Evolutionary conservation across 768 basidiomycete genomes (phyloP).

Genomic region (Dioszegia aurantiaca): DNA sequence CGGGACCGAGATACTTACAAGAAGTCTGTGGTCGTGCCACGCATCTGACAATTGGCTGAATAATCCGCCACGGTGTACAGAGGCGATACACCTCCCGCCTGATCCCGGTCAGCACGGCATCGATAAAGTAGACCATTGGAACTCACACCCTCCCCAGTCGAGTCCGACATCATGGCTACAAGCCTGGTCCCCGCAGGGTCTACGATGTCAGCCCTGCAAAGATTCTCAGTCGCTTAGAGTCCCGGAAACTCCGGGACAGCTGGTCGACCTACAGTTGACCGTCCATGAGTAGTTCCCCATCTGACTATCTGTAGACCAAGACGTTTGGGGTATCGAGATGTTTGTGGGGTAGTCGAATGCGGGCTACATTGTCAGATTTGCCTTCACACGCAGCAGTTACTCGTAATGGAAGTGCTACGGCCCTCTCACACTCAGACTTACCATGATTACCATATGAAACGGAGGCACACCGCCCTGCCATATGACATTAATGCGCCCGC

Average conservation of each 20-base stretch:
- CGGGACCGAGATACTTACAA: slow-evolving; percentile 25
- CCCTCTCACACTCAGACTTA: slow-evolving; percentile 24
- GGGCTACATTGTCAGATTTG: slow-evolving; percentile 22
- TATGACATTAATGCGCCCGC: slow-evolving; percentile 22
- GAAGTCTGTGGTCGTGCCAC: slow-evolving; percentile 33
- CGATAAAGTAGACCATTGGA: background rate
- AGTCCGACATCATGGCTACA: slow-evolving; percentile 42
- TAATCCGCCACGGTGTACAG: slow-evolving; percentile 26
- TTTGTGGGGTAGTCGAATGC: slow-evolving; percentile 43
- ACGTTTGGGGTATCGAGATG: slow-evolving; percentile 28
- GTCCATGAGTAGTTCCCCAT: slow-evolving; percentile 35
- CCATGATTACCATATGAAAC: slow-evolving; percentile 35
- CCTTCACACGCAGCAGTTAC: no score
- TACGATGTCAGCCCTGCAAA: slow-evolving; percentile 6
- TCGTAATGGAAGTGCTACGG: no score
- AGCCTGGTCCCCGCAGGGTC: slow-evolving; percentile 35
- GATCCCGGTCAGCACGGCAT: background rate
- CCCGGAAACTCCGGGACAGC: no score
- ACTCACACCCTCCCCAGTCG: slow-evolving; percentile 37
- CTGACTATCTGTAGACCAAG: slow-evolving; percentile 17
- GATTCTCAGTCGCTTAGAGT: no score
- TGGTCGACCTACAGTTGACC: slow-evolving; percentile 43
- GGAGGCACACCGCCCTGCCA: slow-evolving; percentile 40
- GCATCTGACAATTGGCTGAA: slow-evolving; percentile 21
- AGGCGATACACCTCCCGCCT: slow-evolving; percentile 42